Conservation (phyloP, 2,329 filamentous ascomycete genomes). For the Furcasterigmium furcatum region DNA sequence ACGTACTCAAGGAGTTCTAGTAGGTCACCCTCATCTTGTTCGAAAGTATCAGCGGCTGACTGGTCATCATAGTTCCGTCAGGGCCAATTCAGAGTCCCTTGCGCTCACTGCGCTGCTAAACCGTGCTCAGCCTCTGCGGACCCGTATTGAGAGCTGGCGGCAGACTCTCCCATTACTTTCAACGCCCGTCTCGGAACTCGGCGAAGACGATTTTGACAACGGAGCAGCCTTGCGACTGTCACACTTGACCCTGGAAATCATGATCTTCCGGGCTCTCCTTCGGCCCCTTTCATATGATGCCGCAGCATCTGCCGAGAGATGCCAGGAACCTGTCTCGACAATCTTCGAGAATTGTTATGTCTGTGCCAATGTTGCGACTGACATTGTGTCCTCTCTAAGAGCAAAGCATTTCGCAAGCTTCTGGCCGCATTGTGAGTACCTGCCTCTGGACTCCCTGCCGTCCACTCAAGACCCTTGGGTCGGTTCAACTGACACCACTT, state of each 20-base stretch:
- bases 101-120: slow-evolving; percentile 12
- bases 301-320: slow-evolving; percentile 4
- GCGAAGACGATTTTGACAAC: slow-evolving; percentile 16
- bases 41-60: neutral
- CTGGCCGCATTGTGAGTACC: slow-evolving; percentile 16
- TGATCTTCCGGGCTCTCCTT: slow-evolving; percentile 20
- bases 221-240: slow-evolving; percentile 16
- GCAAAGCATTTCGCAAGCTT: slow-evolving; percentile 18
- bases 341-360: slow-evolving; percentile 19
- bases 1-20: slow-evolving; percentile 19
- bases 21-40: slow-evolving; percentile 5
- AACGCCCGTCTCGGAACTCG: slow-evolving; percentile 14
- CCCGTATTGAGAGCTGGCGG: slow-evolving; percentile 19
- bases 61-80: slow-evolving; percentile 6
- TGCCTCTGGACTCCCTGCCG: neutral
- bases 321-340: slow-evolving; percentile 15
- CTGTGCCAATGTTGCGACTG: slow-evolving; percentile 16
- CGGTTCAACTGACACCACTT: neutral
- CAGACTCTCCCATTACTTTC: slow-evolving; percentile 18
- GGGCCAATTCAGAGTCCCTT: slow-evolving; percentile 5
- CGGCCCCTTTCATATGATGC: slow-evolving; percentile 13
- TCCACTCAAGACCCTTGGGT: no score
- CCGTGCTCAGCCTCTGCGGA: slow-evolving; percentile 17
- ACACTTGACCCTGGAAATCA: slow-evolving; percentile 18
- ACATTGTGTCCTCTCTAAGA: slow-evolving; percentile 15